Evolutionary conservation across 345 rosid genomes (phyloP).

Genomic region (Sonneratia alba): DNA sequence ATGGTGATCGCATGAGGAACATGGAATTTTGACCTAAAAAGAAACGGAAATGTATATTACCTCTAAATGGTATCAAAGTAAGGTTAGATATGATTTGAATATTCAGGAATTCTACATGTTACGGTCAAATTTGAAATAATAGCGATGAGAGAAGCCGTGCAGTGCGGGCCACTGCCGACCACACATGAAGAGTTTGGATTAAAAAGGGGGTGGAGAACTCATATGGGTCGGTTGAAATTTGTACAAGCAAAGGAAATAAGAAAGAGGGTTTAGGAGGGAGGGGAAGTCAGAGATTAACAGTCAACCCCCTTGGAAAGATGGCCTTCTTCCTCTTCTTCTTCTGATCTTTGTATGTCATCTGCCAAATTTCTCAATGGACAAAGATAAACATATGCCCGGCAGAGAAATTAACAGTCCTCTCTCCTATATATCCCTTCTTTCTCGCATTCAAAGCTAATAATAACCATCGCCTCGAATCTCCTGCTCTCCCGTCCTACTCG

Average conservation of each 20-base stretch:
- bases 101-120: too few species aligned
- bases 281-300: constrained; percentile 21
- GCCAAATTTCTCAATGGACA: constrained; percentile 6
- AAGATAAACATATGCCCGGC: background rate
- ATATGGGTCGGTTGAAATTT: too few species aligned
- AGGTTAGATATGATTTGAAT: too few species aligned
- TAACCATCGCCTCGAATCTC: background rate
- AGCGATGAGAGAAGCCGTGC: too few species aligned
- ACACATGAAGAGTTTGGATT: too few species aligned
- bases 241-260: background rate
- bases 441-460: background rate
- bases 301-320: constrained; percentile 13
- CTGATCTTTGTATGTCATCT: background rate
- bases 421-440: background rate
- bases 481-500: background rate
- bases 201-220: too few species aligned
- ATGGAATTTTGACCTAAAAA: background rate
- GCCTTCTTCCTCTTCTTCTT: background rate
- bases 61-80: too few species aligned
- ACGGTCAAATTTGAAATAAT: too few species aligned
- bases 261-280: background rate
- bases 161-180: too few species aligned
- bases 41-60: too few species aligned
- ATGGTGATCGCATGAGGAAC: background rate
- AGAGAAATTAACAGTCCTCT: background rate